Evolutionary conservation across 2,329 filamentous ascomycete species (phyloP), one percentile per base, ranked within the genome.

Genomic region (Coniella lustricola): DNA sequence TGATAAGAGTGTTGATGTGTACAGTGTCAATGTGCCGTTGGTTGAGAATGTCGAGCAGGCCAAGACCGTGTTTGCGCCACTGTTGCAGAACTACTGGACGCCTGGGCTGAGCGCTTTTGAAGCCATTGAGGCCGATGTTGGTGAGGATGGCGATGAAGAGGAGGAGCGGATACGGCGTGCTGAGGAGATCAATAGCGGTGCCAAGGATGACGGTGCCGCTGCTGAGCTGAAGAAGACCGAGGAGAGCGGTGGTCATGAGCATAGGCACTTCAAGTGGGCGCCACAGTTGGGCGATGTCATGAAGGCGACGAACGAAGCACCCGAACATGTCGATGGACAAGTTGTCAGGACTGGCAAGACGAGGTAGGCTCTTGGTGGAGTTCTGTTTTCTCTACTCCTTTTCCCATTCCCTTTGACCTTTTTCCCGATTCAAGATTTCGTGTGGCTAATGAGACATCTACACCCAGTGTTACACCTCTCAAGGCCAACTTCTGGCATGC

Each of bases 191-290:
- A 85, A 62, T n/a, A n/a, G n/a, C n/a, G n/a, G n/a, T n/a, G 78
- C 76, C 17, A 78, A 82, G 48, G 59, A 40, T 50, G 55, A 51
- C 59, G 56, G 12, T 55, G 56, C 20, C 59, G 58, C 45, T 53
- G 61, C 36, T 21, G 56, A 51, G 39, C 55, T 39, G 45, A 58
- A 40, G 45, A 58, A 45, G 51, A 53, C 40, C 21, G 68, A 67
- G 39, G 68, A 62, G 3, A 54, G 48, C 3, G 60, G 68, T 35
- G 69, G 75, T 25, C 83, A 89, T 63, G 77, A 73, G 48, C 88
- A 95, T 66, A 88, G 87, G 64, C 87, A 94, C 67, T 97, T 96
- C 74, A 94, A 91, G 68, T 97, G 93, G 93, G 82, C 87, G 41
- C 93, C 91, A 2, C 81, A 80, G 54, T 93, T 97, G 66, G 75